These are phyloP conservation scores for Proliferodiscus dingleyae DNA, from an alignment of 2,329 filamentous ascomycete species.

Conservation along the genomic window DNA sequence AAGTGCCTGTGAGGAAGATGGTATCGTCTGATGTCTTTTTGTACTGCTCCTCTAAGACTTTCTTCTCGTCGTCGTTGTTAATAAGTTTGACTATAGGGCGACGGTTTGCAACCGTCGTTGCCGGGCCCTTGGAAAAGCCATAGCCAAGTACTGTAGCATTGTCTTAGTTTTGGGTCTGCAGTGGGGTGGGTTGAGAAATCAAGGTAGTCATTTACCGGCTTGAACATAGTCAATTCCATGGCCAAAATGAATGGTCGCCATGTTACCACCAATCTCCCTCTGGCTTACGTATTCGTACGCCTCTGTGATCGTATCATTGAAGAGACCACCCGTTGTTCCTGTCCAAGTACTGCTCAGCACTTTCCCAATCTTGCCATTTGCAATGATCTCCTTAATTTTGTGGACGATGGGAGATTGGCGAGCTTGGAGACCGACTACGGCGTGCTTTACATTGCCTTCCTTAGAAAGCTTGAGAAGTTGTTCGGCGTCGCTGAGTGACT, in stretches of 20 bases:
- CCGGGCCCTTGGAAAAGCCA: slow-evolving; percentile 9
- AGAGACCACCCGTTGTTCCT: slow-evolving; percentile 2
- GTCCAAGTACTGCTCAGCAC: slow-evolving; percentile 39
- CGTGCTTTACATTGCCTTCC: slow-evolving; percentile 32
- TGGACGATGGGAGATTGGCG: slow-evolving; percentile 39
- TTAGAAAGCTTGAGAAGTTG: slow-evolving; percentile 40
- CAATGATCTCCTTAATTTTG: slow-evolving; percentile 42
- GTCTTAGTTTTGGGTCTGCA: neutral
- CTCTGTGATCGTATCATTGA: slow-evolving; percentile 7
- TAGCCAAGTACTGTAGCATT: slow-evolving; percentile 16
- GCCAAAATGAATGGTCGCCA: slow-evolving; percentile 26
- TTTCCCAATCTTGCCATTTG: slow-evolving; percentile 43
- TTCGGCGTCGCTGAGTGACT: slow-evolving; percentile 37
- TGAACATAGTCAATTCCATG: slow-evolving; percentile 40
- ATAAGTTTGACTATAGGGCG: slow-evolving; percentile 8
- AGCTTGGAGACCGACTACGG: slow-evolving; percentile 48
- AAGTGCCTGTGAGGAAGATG: slow-evolving; percentile 17
- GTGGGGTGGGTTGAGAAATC: neutral
- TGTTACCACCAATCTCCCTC: slow-evolving; percentile 38
- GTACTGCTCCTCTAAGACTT: slow-evolving; percentile 6
- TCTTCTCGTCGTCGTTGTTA: neutral
- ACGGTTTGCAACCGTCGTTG: slow-evolving; percentile 14
- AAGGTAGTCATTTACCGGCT: slow-evolving; percentile 8
- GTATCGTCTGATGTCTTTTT: slow-evolving; percentile 17
- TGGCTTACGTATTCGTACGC: slow-evolving; percentile 44